Conservation (phyloP, 352 stramenopile species). For the Pythium volutum region DNA sequence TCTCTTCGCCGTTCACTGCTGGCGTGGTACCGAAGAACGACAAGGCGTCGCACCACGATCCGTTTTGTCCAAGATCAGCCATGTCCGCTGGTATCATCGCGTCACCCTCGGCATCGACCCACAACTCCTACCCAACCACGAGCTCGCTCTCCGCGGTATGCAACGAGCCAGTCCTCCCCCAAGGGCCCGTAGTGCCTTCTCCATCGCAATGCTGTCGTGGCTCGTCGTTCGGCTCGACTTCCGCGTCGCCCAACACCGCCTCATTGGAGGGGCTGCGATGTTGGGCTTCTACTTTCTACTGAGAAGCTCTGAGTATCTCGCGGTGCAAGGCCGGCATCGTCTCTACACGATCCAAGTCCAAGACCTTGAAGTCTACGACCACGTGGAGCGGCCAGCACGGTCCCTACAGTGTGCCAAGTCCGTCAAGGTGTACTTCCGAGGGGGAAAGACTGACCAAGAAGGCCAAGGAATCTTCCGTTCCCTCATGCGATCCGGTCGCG, state of each 20-base stretch:
- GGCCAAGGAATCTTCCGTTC: neutral
- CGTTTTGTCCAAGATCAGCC: slow-evolving; percentile 20
- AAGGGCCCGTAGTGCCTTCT: too few species aligned
- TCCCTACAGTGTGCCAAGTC: neutral
- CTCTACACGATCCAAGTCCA: slow-evolving; percentile 14
- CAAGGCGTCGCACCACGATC: neutral
- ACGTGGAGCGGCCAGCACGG: neutral
- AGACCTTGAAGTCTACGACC: slow-evolving; percentile 1
- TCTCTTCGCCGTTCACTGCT: slow-evolving; percentile 19
- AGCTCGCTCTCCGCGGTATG: slow-evolving; percentile 13
- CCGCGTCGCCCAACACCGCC: slow-evolving; percentile 12
- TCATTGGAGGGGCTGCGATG: slow-evolving; percentile 27
- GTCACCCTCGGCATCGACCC: slow-evolving; percentile 2
- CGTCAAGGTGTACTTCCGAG: neutral
- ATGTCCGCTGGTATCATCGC: slow-evolving; percentile 23
- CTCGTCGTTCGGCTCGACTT: neutral
- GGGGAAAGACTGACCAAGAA: slow-evolving; percentile 18
- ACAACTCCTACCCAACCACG: slow-evolving; percentile 1
- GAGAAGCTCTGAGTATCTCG: slow-evolving; percentile 21
- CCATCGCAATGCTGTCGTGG: slow-evolving; percentile 7
- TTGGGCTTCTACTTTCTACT: slow-evolving; percentile 28
- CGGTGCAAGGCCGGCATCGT: slow-evolving; percentile 1
- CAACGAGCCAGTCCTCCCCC: neutral
- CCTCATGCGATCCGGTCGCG: neutral
- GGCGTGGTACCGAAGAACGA: too few species aligned